Base-by-base conservation (phyloP, 768 basidiomycete genomes). In the Suillus decipiens region DNA sequence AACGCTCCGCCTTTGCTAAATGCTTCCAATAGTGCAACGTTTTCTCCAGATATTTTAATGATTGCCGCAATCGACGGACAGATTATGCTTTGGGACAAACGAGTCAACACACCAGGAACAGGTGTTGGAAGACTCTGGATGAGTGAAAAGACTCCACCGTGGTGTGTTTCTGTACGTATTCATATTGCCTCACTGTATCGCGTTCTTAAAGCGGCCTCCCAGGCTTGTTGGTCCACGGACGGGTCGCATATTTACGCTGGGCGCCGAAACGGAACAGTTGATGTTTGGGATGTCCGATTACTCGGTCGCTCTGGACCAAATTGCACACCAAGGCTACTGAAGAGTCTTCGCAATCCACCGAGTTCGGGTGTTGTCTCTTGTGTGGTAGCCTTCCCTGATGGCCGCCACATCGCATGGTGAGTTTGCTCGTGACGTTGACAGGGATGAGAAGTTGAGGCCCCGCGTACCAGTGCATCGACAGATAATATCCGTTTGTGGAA, bases 401-500 rank as follows among this genome's bases (percentile, higher is more conserved):
- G 90, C n/a, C 82, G 87, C 61, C 95, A 97, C 76, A 84, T 98
- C 33, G 94, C 92, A 24, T 93, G 91, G 95, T 96, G 68, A 68
- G 88, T 79, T 60, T 59, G 60, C 61, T 57, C 61, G 64, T 68
- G 66, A 61, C 53, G 9, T 48, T 43, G 12, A 53, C 24, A 56
- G 47, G 65, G 67, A 64, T 63, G 67, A 67, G 68, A 70, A 65
- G 61, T 53, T 65, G 70, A 67, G 60, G 67, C 42, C 48, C 61
- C 61, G 39, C 55, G 59, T 64, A 64, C 33, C 69, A 96, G 93
- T 67, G 96, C 94, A 11, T 96, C 95, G 10, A 83, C 89, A 57
- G 96, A 99, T 78, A 96, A 96, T 71, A 85, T 99, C 65, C 85
- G 96, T 14, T 76, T 98, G 43, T 98, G 96, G 96, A 95, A 98